Evolutionary conservation across 129 eudicot genomes (phyloP), one percentile per base, ranked within the genome.

Genomic region (Tagetes erecta): DNA sequence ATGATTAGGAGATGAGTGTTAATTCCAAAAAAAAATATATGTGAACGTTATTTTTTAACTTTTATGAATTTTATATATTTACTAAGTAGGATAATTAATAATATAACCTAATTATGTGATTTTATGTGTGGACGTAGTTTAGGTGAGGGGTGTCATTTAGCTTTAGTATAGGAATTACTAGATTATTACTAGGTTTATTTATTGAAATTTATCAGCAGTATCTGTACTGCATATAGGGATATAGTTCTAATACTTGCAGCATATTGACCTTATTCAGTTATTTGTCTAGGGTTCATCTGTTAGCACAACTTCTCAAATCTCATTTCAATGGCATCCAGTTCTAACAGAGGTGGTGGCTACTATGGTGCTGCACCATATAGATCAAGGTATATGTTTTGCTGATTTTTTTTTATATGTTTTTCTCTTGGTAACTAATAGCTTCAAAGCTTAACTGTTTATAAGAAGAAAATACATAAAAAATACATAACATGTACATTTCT

Each of bases 331-430:
- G 89, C 88, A 6, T 84, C 87, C 41, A 62, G 85, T 58, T 84
- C 84, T 56, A 65, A 76, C 78, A 80, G 80, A 80, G 84, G 91
- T 63, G 83, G 86, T 62, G 83, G 76, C 40, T 80, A 60, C 70
- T 86, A 83, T 71, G 87, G 85, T 47, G 90, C 95, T 33, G 95
- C 68, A 71, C 89, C 96, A 5, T 87, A 81, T 82, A 80, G 96
- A 85, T 92, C 93, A 5, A 85, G 97, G 97, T 92, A 86, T 13
- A 27, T 64, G 5, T 67, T 34, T 50, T 67, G 36, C 67, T 65
- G 12, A 11, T 51, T 0, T 47, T 31, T 62, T 77, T 14, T 35
- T 6, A 56, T 6, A 56, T 14, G 33, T 55, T 59, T 36, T 33
- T 53, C 38, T 44, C 41, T 74, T 6, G 3, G 8, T 11, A 10